Base-by-base conservation (phyloP, 331 rosid species). In the Rosa hybrid region DNA sequence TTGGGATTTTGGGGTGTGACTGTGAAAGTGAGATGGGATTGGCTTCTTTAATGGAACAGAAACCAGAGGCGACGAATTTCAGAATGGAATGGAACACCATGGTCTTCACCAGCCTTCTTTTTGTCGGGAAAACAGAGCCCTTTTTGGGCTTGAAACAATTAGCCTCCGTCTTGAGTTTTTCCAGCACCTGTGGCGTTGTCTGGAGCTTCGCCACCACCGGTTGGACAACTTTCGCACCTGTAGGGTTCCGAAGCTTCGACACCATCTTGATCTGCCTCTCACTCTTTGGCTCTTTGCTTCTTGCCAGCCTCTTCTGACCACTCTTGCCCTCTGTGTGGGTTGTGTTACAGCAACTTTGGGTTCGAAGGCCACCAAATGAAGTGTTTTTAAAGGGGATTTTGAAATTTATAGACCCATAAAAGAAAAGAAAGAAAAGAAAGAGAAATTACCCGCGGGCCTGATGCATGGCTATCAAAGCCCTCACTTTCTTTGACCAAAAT, bases 41-140 rank as follows among this genome's bases (percentile, higher is more conserved):
- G 48, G 48, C 48, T 44, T 44, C 48, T 11, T 49, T 2, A 18
- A 5, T 54, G 63, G 71, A 6, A 49, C 39, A 13, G 46, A 71
- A 63, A 72, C 6, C 3, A 45, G 76, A 67, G 64, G 17, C 49
- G 18, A 81, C 14, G 11, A 41, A 67, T 16, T 81, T 60, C 20
- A 81, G 60, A 8, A 69, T 20, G 63, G n/a, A 0, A 14, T 30
- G 72, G 4, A 27, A 57, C 59, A 60, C 57, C 79, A 74, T 81
- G 13, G 57, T 59, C 77, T 81, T 76, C 9, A 81, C 84, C 11
- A 76, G 71, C 41, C 48, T 75, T 9, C 53, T 45, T 12, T 49
- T 75, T 7, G 70, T 64, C 9, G 84, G 84, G 30, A 81, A 13
- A 10, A 75, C n/a, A 27, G 71, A 51, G 3, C 76, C 69, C 11